phyloP scores from a whole-genome alignment of 2,329 filamentous ascomycete genomes.

The Pseudogymnoascus sp. region DNA sequence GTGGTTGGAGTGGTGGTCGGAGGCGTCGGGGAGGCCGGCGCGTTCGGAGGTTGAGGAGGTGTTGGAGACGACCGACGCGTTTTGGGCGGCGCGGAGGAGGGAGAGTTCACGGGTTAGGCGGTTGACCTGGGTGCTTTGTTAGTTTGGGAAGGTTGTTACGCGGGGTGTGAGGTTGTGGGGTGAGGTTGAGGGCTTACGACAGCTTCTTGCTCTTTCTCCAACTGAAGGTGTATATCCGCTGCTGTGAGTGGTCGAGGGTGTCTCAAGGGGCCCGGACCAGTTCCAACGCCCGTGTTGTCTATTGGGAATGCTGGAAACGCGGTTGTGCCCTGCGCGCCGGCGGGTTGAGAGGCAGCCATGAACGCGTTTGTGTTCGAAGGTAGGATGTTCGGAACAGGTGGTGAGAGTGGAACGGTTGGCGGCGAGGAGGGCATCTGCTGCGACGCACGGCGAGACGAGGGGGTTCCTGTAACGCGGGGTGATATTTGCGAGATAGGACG shows the following conservation, averaged over 20 bases:
- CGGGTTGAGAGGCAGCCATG: conserved; percentile 1
- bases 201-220: conserved; percentile 93
- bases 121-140: conserved; percentile 57
- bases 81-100: conserved; percentile 64
- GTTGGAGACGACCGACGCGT: conserved; percentile 58
- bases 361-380: conserved; percentile 27
- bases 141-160: conserved; percentile 7
- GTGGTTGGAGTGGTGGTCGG: conserved; percentile 42
- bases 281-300: conserved; percentile 39
- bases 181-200: conserved; percentile 51
- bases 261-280: conserved; percentile 64
- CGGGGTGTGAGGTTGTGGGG: background rate
- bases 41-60: conserved; percentile 47
- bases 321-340: background rate
- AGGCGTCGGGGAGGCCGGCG: conserved; percentile 40
- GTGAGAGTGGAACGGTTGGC: conserved; percentile 15
- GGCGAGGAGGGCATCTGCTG: conserved; percentile 20
- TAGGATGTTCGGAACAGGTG: conserved; percentile 23
- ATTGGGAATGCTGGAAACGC: conserved; percentile 10
- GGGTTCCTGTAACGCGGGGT: conserved; percentile 21
- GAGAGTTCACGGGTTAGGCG: conserved; percentile 83
- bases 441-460: conserved; percentile 23
- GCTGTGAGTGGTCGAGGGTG: conserved; percentile 83
- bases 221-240: conserved; percentile 77
- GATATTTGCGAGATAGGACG: conserved; percentile 18